Evolutionary conservation across 2,329 filamentous ascomycete species (phyloP), one percentile per base, ranked within the genome.

Genomic region (Monosporascus ibericus): DNA sequence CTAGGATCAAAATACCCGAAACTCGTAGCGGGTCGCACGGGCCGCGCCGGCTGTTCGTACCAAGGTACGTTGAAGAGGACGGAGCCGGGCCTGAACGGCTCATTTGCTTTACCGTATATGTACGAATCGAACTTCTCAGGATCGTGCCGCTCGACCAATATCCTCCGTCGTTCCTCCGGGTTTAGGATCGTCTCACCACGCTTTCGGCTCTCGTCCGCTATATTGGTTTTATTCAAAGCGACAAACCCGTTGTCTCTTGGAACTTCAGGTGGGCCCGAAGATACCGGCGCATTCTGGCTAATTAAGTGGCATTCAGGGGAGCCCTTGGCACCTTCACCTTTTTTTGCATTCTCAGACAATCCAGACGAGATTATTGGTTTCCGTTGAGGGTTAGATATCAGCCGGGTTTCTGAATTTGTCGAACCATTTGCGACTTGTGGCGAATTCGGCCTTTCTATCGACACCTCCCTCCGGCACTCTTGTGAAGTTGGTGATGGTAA

Each of bases 1-100:
- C 73, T 72, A 0, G 80, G 81, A 60, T 85, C 76, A 3, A 81
- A 68, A 47, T 73, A 67, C 1, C 71, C 65, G 56, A 73, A 82
- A 6, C 71, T 55, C 24, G 68, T 69, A 27, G 67, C 63, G 27
- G 55, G 55, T 1, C 54, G 60, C n/a, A 53, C 57, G 11, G 57
- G 58, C 27, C 59, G 51, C 18, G 48, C 39, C 2, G 58, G 56
- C 15, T 57, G 53, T 5, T 27, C 25, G 42, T 58, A 52, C 17
- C 55, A 48, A 7, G 56, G 51, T 3, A 56, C 22, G 11, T 50
- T 58, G 47, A 62, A 66, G 24, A 58, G 52, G 2, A 49, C 24
- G 14, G 63, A 58, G 3, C 59, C 59, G 1, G 66, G 65, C n/a
- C 60, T 58, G 46, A 62, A 63, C 1, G 59, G 56, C 20, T 60